These are phyloP conservation scores for Discostella pseudostelligera DNA, from an alignment of 108 stramenopile genomes.

Conservation along the genomic window DNA sequence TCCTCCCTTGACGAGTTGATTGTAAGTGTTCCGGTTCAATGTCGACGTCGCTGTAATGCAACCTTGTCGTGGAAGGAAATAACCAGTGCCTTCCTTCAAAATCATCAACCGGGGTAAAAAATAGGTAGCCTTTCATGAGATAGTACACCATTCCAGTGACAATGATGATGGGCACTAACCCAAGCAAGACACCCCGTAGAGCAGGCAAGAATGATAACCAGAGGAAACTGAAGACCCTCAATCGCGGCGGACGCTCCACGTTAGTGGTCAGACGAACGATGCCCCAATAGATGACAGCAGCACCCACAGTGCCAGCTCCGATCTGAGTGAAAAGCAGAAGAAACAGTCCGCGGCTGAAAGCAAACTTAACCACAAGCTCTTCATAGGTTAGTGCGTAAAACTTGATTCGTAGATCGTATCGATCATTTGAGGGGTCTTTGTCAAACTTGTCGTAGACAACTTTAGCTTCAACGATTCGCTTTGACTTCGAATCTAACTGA, in stretches of 20 bases:
- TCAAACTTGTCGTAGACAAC: slow-evolving; percentile 72
- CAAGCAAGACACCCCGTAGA: slow-evolving; percentile 61
- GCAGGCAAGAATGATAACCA: slow-evolving; percentile 64
- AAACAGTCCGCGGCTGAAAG: slow-evolving; percentile 67
- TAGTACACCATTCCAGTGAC: slow-evolving; percentile 51
- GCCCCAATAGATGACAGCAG: slow-evolving; percentile 61
- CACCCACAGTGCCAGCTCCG: slow-evolving; percentile 61
- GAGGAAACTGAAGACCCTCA: slow-evolving; percentile 61
- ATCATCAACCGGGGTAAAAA: slow-evolving; percentile 26
- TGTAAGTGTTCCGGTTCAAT: slow-evolving; percentile 52
- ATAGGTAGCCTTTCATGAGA: slow-evolving; percentile 28
- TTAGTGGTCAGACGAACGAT: slow-evolving; percentile 62
- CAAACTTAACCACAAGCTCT: slow-evolving; percentile 81
- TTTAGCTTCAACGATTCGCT: slow-evolving; percentile 62
- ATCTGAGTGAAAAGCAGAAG: slow-evolving; percentile 72
- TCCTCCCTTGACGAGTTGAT: slow-evolving; percentile 56
- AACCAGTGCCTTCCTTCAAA: slow-evolving; percentile 27
- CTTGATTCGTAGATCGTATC: slow-evolving; percentile 55
- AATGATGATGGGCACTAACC: slow-evolving; percentile 60
- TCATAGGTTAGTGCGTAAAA: slow-evolving; percentile 77
- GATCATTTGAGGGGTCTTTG: slow-evolving; percentile 47
- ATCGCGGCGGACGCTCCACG: slow-evolving; percentile 61
- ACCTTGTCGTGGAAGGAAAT: slow-evolving; percentile 22
- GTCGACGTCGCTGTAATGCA: slow-evolving; percentile 59
- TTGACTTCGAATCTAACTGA: slow-evolving; percentile 54